Percentiles rank a stretch among this genome's conserved stretches.
Evolutionary conservation across 371 early-diverging fungal species (phyloP).

Genomic region (Nematocida homosporus): DNA sequence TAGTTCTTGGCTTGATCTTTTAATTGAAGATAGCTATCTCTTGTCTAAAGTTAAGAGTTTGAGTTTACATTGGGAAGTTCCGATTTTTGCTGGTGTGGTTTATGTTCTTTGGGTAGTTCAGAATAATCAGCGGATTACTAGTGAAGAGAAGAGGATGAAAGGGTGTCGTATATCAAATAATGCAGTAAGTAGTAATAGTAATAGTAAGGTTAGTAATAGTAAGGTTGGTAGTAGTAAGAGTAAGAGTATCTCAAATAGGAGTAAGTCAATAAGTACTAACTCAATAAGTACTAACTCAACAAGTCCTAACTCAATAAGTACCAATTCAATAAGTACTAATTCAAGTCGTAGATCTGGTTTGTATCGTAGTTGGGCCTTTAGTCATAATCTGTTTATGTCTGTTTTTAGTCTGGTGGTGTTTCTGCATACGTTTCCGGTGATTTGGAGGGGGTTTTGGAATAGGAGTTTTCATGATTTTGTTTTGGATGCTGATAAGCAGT

Average conservation of each 20-base stretch:
- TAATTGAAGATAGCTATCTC: background rate
- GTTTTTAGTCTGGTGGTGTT: conserved; percentile 55
- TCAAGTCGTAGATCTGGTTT: no score
- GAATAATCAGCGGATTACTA: conserved; percentile 26
- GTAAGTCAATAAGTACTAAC: no score
- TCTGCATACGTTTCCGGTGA: conserved; percentile 43
- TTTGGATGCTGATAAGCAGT: conserved; percentile 1
- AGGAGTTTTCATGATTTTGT: conserved; percentile 32
- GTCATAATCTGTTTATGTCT: conserved; percentile 56
- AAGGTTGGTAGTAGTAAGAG: background rate
- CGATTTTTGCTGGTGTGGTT: conserved; percentile 27
- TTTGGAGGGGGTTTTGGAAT: conserved; percentile 31
- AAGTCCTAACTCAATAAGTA: no score
- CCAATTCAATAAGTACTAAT: no score
- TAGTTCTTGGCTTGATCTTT: no score
- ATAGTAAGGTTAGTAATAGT: background rate
- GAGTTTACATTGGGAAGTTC: conserved; percentile 49
- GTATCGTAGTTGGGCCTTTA: conserved; percentile 25
- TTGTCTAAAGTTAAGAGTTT: conserved; percentile 4
- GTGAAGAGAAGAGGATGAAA: background rate
- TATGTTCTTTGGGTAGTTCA: conserved; percentile 50
- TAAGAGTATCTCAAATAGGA: no score
- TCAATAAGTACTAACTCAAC: no score
- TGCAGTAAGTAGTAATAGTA: background rate
- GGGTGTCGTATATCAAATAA: background rate